Evolutionary conservation across 2,329 filamentous ascomycete species (phyloP).

Genomic region (Aspergillus brunneoviolaceus): DNA sequence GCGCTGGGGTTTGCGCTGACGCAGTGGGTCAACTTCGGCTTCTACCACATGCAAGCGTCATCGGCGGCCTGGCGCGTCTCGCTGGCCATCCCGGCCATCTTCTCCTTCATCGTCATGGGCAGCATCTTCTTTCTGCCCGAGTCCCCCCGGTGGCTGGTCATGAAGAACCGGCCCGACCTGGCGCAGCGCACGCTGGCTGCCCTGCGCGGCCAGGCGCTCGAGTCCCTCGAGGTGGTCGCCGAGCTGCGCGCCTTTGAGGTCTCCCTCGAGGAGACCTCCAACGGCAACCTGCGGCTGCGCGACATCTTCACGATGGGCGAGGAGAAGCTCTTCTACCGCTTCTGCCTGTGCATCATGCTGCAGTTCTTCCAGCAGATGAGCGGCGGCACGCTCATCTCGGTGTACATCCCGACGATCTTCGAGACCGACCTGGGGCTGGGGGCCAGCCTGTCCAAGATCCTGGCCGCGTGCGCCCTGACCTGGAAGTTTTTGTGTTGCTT

Average conservation of each 20-base stretch:
- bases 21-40: conserved; percentile 49
- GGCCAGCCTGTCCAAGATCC: conserved; percentile 11
- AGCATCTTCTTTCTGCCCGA: conserved; percentile 35
- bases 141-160: conserved; percentile 38
- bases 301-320: conserved; percentile 55
- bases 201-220: conserved; percentile 17
- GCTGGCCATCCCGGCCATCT: conserved; percentile 35
- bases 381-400: conserved; percentile 39
- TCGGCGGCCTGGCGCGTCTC: conserved; percentile 41
- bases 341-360: conserved; percentile 48
- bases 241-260: conserved; percentile 51
- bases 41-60: conserved; percentile 27
- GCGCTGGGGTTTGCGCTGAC: conserved; percentile 44
- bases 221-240: conserved; percentile 39
- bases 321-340: conserved; percentile 51
- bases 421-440: conserved; percentile 15
- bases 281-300: conserved; percentile 44
- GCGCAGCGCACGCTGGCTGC: conserved; percentile 22
- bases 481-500: conserved; percentile 20
- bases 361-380: conserved; percentile 48
- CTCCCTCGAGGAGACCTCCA: conserved; percentile 41
- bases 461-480: conserved; percentile 17
- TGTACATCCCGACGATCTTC: conserved; percentile 35
- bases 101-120: conserved; percentile 27
- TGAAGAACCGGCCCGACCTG: conserved; percentile 22